Evolutionary conservation across 495 filamentous ascomycete genomes (phyloP), one percentile per base, ranked within the genome.

Genomic region (Aspergillus leporis): DNA sequence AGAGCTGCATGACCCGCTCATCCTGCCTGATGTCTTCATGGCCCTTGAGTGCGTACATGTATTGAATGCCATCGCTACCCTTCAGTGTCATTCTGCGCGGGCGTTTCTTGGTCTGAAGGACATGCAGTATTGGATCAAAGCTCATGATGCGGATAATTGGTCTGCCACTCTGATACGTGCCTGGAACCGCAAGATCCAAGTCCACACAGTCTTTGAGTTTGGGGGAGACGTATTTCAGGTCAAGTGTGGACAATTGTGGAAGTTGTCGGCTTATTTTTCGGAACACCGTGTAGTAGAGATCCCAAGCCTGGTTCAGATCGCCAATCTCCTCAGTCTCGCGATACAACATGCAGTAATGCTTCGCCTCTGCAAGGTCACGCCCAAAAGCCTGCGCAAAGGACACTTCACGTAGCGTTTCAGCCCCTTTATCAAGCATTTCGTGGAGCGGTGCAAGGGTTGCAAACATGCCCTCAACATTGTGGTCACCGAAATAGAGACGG

Each of bases 21-120:
- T 99, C 94, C 75, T 99, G 94, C 56, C 94, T 85, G 62, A 97
- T 97, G 78, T 99, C 94, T 76, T 99, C 94, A 64, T 98, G 95
- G 10, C 94, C 94, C 76, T 99, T 99, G 66, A 99, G 81, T 22
- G 85, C 66, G 76, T 96, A 96, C 51, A 90, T 87, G 76, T 98
- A 96, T 13, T 83, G 80, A 49, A 77, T 85, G 55, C 93, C 94
- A 66, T 97, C 95, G 65, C 87, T 94, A 34, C 93, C 94, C 67
- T 87, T 86, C 58, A 95, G 85, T 46, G 87, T 92, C 63, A 98
- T 84, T 70, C 93, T 93, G 52, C 94, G 83, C 4, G 94, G 94
- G 30, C 93, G 85, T 68, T 99, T 96, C 74, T 99, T 99, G 4
- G 95, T 98, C 62, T 89, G 91, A 63, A 99, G 94, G 51, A 99